Base-by-base conservation (phyloP, 768 basidiomycete genomes). In the Mycena capillaripes region DNA sequence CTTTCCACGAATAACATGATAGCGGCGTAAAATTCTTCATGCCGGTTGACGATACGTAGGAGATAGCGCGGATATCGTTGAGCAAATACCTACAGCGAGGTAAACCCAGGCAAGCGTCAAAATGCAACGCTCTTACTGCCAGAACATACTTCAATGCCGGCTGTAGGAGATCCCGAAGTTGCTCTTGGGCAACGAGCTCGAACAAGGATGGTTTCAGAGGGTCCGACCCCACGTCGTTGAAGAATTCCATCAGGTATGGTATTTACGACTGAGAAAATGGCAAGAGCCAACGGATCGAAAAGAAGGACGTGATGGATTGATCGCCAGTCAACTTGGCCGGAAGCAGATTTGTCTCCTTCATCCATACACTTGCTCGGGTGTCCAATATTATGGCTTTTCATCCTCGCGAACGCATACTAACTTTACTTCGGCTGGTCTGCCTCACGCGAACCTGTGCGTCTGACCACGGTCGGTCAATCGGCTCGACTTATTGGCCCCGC, bases 61-160 rank as follows among this genome's bases (percentile, higher is more conserved):
- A 99, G 88, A 81, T 98, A 97, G 65, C 98, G 90, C 8, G 98
- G 98, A 80, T 98, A 94, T 66, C 92, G 88, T 85, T 98, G 97
- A 4, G 98, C 96, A 77, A 99, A 95, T 69, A 97, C 94, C 97
- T 98, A 70, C 2, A 66, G 14, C 62, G 34, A 55, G 29, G 30
- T 71, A 14, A 58, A 36, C 44, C 21, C 6, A 27, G 42, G 70
- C 58, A 69, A 27, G 36, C n/a, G 38, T 63, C 40, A 52, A 70
- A 40, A 48, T 48, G 42, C 27, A 52, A 80, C 93, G 84, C 80
- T n/a, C n/a, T n/a, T n/a, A 97, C 97, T 72, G 94, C 93, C 38
- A 99, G 85, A 53, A 97, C 92, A 84, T 99, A 98, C 84, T 97
- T 96, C 79, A 98, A 84, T 17, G 97, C 96, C 38, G 97, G 97